Evolutionary conservation across 2,329 filamentous ascomycete genomes (phyloP).

Genomic region (Penicillium aurantiogriseum): DNA sequence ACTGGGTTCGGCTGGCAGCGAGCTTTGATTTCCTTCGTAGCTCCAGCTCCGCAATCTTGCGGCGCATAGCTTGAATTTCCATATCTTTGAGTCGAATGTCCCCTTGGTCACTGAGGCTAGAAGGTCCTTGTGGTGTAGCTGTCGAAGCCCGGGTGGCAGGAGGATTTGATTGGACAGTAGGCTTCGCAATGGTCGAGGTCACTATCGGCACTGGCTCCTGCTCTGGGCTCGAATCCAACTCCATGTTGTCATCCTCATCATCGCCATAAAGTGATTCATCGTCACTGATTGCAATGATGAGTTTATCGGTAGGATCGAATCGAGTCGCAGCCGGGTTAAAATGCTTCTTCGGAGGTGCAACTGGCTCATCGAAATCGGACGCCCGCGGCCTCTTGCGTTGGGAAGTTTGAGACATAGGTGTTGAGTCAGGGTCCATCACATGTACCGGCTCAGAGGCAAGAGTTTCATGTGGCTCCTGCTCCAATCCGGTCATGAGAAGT

Average conservation of each 20-base stretch:
- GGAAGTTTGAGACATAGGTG: conserved; percentile 23
- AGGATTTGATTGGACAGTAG: conserved; percentile 41
- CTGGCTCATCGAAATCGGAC: conserved; percentile 66
- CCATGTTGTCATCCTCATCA: conserved; percentile 32
- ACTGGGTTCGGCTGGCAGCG: conserved; percentile 38
- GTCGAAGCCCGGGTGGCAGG: conserved; percentile 39
- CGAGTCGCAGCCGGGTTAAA: conserved; percentile 54
- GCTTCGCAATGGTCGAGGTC: conserved; percentile 46
- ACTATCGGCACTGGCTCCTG: conserved; percentile 27
- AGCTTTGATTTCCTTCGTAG: conserved; percentile 45
- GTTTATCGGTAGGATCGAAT: conserved; percentile 53
- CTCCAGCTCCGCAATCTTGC: conserved; percentile 52
- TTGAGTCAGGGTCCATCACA: conserved; percentile 18
- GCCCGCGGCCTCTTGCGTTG: conserved; percentile 63
- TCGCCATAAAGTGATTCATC: conserved; percentile 52
- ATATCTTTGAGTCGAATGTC: conserved; percentile 50
- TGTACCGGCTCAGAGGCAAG: conserved; percentile 10
- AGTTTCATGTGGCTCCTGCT: conserved; percentile 7
- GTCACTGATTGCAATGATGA: conserved; percentile 85
- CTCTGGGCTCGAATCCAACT: conserved; percentile 31
- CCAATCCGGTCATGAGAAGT: conserved; percentile 48
- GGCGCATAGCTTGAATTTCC: conserved; percentile 49
- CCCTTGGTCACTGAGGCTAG: conserved; percentile 39
- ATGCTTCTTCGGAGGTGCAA: conserved; percentile 56
- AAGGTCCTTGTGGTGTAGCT: conserved; percentile 38